These are phyloP conservation scores for Mycena metata DNA, from an alignment of 768 basidiomycete genomes.

Conservation along the genomic window DNA sequence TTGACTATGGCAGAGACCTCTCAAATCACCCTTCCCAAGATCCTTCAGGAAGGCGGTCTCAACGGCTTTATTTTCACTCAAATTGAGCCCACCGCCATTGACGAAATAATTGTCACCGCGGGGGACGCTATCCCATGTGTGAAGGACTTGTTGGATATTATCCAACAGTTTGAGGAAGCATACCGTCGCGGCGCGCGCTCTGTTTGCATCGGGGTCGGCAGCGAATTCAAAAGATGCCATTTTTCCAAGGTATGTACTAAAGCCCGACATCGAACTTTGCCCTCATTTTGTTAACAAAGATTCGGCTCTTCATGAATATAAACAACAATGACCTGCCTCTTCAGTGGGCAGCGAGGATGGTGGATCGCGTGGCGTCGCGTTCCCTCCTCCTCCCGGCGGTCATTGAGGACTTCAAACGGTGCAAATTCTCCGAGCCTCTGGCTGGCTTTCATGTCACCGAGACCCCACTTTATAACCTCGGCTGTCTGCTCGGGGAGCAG, in stretches of 20 bases:
- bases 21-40: no score
- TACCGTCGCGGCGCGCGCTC: no score
- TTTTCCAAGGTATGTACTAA: conserved; percentile 4
- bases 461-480: conserved; percentile 3
- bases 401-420: not conserved
- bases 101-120: no score
- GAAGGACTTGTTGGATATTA: not conserved
- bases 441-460: conserved; percentile 10
- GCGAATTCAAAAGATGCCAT: no score
- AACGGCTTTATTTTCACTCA: no score
- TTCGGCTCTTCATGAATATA: conserved; percentile 8
- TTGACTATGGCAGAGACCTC: no score
- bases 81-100: no score
- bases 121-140: no score
- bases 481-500: conserved; percentile 4
- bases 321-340: conserved; percentile 7
- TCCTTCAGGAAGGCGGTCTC: no score
- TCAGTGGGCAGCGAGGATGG: not conserved
- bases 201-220: no score
- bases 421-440: no score
- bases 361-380: not conserved
- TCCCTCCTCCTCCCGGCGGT: not conserved
- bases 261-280: not conserved
- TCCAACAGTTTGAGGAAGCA: no score
- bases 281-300: conserved; percentile 12